phyloP scores from a whole-genome alignment of 495 filamentous ascomycete species.

The Aeminium ludgeri region DNA sequence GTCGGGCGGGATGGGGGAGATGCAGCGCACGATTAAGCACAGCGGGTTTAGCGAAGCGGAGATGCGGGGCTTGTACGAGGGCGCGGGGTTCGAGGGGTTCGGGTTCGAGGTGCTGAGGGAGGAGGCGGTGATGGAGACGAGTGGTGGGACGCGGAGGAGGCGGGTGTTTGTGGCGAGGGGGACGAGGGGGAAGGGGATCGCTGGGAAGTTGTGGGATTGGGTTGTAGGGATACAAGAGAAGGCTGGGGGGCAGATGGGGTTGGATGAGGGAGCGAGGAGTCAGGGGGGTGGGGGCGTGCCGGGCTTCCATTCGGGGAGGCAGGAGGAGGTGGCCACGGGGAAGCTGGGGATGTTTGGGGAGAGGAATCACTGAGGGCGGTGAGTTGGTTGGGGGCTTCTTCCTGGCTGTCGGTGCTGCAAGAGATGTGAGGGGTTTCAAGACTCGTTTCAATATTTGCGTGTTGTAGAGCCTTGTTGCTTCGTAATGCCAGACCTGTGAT shows the following conservation, averaged over 20 bases:
- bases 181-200: not conserved
- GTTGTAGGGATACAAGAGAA: not conserved
- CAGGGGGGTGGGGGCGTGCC: not conserved
- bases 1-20: not conserved
- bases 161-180: conserved; percentile 14
- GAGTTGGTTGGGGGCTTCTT: too few species aligned
- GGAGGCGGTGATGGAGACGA: conserved; percentile 6
- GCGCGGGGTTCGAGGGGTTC: conserved; percentile 11
- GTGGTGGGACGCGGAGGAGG: conserved; percentile 4
- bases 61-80: conserved; percentile 9
- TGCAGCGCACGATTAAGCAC: conserved; percentile 14
- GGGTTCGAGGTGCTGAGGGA: conserved; percentile 7
- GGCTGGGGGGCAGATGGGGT: not conserved
- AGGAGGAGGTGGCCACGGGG: too few species aligned
- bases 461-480: too few species aligned
- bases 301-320: not conserved
- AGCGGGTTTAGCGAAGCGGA: conserved; percentile 8
- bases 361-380: too few species aligned
- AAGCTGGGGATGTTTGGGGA: too few species aligned
- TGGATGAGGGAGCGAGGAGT: not conserved
- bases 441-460: too few species aligned
- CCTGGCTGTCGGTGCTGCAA: too few species aligned
- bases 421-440: too few species aligned
- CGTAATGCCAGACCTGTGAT: too few species aligned
- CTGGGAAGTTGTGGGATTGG: not conserved